Evolutionary conservation across 2,329 filamentous ascomycete genomes (phyloP).

Genomic region (Corynespora cassiicola): DNA sequence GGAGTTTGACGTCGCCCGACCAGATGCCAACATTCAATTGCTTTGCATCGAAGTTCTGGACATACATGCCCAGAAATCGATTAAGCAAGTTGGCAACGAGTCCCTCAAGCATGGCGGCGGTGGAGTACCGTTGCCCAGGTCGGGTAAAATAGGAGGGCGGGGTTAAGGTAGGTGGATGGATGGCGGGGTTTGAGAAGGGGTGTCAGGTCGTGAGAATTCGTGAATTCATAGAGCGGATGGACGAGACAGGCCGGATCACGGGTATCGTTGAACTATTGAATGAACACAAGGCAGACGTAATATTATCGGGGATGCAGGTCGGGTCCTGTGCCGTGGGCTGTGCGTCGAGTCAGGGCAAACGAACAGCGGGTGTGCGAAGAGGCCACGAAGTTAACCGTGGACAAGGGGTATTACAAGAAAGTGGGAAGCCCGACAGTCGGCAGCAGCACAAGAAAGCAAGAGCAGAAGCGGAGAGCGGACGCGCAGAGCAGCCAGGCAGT

Average conservation of each 20-base stretch:
- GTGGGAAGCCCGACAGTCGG: no score
- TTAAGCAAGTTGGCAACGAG: constrained; percentile 97
- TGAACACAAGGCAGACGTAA: constrained; percentile 25
- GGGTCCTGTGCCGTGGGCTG: constrained; percentile 22
- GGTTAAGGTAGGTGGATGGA: constrained; percentile 18
- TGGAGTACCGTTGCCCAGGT: constrained; percentile 75
- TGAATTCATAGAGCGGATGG: constrained; percentile 38
- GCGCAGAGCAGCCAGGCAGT: constrained; percentile 28
- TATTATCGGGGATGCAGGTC: constrained; percentile 6
- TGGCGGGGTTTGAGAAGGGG: constrained; percentile 24
- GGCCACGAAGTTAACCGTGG: no score
- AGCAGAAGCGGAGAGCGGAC: constrained; percentile 25
- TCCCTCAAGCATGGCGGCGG: constrained; percentile 86
- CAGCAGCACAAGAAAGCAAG: constrained; percentile 20
- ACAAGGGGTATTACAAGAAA: no score
- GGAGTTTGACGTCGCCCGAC: constrained; percentile 96
- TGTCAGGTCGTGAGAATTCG: constrained; percentile 36
- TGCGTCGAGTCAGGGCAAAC: constrained; percentile 16
- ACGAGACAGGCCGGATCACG: constrained; percentile 21
- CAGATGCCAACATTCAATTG: constrained; percentile 99
- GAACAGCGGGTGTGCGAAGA: no score
- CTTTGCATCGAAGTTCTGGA: constrained; percentile 98
- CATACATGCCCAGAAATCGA: constrained; percentile 99
- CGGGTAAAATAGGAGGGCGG: constrained; percentile 49
- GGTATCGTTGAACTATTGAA: constrained; percentile 33